These are phyloP conservation scores for Echinochloa phyllopogon DNA, from an alignment of 176 grass and related monocot species.

Conservation along the genomic window DNA sequence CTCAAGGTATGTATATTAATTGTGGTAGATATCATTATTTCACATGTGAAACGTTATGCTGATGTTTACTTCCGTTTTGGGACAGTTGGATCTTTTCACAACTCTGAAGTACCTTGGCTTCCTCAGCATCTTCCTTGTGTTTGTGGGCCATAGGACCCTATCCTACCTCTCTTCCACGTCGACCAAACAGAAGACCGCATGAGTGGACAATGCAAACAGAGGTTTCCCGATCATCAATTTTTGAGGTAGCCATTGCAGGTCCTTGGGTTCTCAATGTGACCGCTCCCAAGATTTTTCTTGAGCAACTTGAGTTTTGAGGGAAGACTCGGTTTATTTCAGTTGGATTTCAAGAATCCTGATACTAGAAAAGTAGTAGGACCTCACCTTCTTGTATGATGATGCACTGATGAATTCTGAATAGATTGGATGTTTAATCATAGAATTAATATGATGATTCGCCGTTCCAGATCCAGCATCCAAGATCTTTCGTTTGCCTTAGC, in stretches of 20 bases:
- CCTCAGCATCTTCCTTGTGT: constrained; percentile 65
- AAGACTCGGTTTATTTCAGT: constrained; percentile 32
- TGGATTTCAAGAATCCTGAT: constrained; percentile 20
- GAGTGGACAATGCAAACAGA: constrained; percentile 37
- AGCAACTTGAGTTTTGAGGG: constrained; percentile 48
- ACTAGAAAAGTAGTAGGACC: constrained; percentile 52
- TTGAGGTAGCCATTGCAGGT: constrained; percentile 17
- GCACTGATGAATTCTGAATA: constrained; percentile 44
- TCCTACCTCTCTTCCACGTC: constrained; percentile 63
- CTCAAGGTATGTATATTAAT: constrained; percentile 64
- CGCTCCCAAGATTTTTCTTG: constrained; percentile 36
- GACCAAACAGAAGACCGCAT: constrained; percentile 84
- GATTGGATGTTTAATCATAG: constrained; percentile 42
- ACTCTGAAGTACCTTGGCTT: constrained; percentile 81
- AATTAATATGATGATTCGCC: constrained; percentile 25
- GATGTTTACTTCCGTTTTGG: constrained; percentile 23
- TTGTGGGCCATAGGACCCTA: constrained; percentile 84
- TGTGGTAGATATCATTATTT: constrained; percentile 7
- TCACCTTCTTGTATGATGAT: constrained; percentile 44
- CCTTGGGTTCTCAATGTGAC: constrained; percentile 25
- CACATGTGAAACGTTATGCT: not conserved
- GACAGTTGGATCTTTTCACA: constrained; percentile 96
- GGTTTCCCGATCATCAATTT: constrained; percentile 18
- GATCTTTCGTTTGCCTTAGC: not conserved
- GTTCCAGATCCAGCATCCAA: not conserved